These are phyloP conservation scores for Podospora pseudoanserina DNA, from an alignment of 495 filamentous ascomycete species.

Conservation along the genomic window DNA sequence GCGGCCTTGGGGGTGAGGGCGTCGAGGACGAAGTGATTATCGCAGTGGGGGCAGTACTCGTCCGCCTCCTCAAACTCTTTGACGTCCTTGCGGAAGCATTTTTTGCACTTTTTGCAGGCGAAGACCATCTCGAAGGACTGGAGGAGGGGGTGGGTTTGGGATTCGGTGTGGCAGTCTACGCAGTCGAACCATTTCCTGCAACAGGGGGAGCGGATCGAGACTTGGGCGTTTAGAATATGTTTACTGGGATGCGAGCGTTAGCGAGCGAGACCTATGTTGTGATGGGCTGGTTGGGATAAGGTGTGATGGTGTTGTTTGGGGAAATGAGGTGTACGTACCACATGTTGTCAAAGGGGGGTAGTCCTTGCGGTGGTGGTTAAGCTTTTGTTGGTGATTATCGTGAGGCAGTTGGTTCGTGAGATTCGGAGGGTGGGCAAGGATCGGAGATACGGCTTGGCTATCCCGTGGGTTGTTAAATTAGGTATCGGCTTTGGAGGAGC, in stretches of 20 bases:
- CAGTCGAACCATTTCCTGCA: conserved; percentile 99
- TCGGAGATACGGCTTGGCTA: not conserved
- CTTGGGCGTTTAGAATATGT: conserved; percentile 97
- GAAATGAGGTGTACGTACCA: conserved; percentile 21
- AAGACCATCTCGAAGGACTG: conserved; percentile 87
- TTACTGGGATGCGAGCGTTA: conserved; percentile 51
- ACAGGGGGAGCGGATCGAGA: conserved; percentile 90
- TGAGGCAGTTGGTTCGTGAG: not conserved
- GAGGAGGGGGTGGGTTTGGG: conserved; percentile 67
- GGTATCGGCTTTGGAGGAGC: not conserved
- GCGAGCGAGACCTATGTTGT: not conserved
- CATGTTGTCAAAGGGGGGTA: conserved; percentile 9
- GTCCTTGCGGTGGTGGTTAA: not conserved
- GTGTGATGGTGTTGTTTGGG: not conserved
- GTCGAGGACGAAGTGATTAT: conserved; percentile 95
- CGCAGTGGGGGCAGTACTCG: conserved; percentile 99
- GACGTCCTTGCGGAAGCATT: conserved; percentile 92
- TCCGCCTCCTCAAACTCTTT: conserved; percentile 93
- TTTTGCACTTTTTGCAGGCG: conserved; percentile 97
- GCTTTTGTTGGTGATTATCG: not conserved
- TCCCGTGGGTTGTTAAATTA: not conserved
- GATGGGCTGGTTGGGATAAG: not conserved
- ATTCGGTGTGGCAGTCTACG: conserved; percentile 86
- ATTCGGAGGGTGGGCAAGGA: not conserved
- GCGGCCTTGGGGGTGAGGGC: conserved; percentile 75